These are phyloP conservation scores for Bromus sterilis DNA, from an alignment of 176 grass and related monocot species.

Conservation along the genomic window DNA sequence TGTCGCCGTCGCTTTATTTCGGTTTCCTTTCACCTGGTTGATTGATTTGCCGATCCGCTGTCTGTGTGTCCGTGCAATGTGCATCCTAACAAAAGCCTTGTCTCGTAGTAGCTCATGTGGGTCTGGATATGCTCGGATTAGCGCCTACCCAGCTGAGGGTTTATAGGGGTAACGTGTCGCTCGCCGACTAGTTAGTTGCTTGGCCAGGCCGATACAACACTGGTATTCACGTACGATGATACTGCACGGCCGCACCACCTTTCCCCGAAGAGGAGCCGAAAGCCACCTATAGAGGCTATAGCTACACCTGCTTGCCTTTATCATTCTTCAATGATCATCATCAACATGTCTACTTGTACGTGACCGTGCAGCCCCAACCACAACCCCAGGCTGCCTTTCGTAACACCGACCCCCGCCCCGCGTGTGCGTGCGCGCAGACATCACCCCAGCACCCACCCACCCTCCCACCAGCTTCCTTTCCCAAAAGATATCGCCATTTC, in stretches of 20 bases:
- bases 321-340: constrained; percentile 30
- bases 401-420: neutral
- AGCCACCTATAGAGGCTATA: neutral
- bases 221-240: neutral
- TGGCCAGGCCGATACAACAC: too few species aligned
- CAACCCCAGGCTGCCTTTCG: neutral
- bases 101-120: neutral
- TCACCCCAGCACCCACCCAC: neutral
- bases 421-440: constrained; percentile 2
- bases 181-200: neutral
- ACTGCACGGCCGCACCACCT: neutral
- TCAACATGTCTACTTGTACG: constrained; percentile 28
- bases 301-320: neutral
- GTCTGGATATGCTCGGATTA: neutral
- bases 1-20: constrained; percentile 28
- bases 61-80: neutral
- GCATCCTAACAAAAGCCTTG: neutral
- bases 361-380: constrained; percentile 36
- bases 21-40: constrained; percentile 9
- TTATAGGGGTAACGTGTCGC: constrained; percentile 11
- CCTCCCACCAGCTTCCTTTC: neutral
- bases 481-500: constrained; percentile 19
- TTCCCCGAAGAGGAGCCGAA: too few species aligned
- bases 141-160: neutral
- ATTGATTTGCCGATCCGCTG: constrained; percentile 28